Conservation (phyloP, 2,329 filamentous ascomycete species). For the Saccharata proteae region DNA sequence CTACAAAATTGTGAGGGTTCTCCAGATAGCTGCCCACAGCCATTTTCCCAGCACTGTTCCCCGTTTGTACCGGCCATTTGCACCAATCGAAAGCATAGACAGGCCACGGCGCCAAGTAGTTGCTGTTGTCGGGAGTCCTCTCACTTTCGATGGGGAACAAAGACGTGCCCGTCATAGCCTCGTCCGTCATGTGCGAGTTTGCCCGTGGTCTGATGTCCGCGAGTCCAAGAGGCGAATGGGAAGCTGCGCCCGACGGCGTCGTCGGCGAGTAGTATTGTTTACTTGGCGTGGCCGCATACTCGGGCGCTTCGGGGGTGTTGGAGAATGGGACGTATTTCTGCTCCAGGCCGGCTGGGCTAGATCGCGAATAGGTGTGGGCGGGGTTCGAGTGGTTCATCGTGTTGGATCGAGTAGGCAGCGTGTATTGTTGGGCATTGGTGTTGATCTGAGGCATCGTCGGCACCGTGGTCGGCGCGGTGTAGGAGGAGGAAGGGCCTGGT, state of each 20-base stretch:
- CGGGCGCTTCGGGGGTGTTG: slow-evolving; percentile 48
- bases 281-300: slow-evolving; percentile 28
- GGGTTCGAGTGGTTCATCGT: slow-evolving; percentile 44
- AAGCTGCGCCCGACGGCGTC: slow-evolving; percentile 46
- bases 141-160: slow-evolving; percentile 54
- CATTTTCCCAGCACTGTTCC: slow-evolving; percentile 71
- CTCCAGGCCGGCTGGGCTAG: slow-evolving; percentile 59
- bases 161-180: slow-evolving; percentile 45
- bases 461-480: slow-evolving; percentile 45
- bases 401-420: slow-evolving; percentile 53
- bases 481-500: slow-evolving; percentile 40
- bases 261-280: slow-evolving; percentile 27
- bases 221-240: slow-evolving; percentile 80
- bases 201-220: slow-evolving; percentile 83
- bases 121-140: slow-evolving; percentile 63
- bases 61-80: slow-evolving; percentile 75
- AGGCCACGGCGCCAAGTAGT: slow-evolving; percentile 87
- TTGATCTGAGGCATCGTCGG: slow-evolving; percentile 41
- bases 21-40: slow-evolving; percentile 94
- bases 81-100: slow-evolving; percentile 98
- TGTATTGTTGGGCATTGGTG: slow-evolving; percentile 47
- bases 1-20: slow-evolving; percentile 94
- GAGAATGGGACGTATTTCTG: slow-evolving; percentile 52
- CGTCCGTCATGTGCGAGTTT: slow-evolving; percentile 69
- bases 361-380: slow-evolving; percentile 58